A percentile compares a stretch with the other conserved stretches of the same genome.
These are phyloP conservation scores for Epichloe brachyelytri DNA, from an alignment of 2,329 filamentous ascomycete species.

Conservation along the genomic window DNA sequence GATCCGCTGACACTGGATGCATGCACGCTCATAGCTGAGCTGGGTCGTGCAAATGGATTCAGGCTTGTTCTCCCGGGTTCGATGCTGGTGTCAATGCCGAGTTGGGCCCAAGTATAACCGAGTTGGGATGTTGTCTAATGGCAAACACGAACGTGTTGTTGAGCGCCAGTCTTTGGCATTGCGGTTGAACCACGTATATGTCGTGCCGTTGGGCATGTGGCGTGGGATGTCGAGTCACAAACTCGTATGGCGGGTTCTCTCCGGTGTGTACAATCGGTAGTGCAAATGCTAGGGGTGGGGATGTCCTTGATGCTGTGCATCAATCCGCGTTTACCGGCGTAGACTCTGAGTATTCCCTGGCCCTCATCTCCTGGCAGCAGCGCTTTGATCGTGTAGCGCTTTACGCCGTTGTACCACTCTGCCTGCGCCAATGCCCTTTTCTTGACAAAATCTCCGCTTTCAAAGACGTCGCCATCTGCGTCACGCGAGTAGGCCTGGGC, in stretches of 20 bases:
- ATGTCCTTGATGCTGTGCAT: constrained; percentile 98
- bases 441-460: constrained; percentile 73
- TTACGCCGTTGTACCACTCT: constrained; percentile 77
- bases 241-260: constrained; percentile 88
- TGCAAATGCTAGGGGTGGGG: constrained; percentile 77
- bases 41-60: constrained; percentile 47
- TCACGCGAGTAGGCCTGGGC: constrained; percentile 69
- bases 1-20: constrained; percentile 44
- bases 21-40: constrained; percentile 53
- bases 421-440: constrained; percentile 84
- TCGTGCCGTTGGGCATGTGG: constrained; percentile 96
- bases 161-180: constrained; percentile 73
- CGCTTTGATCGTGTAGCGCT: constrained; percentile 88
- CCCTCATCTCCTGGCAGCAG: constrained; percentile 86
- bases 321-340: constrained; percentile 83
- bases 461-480: constrained; percentile 81
- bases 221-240: constrained; percentile 84
- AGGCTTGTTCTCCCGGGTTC: constrained; percentile 38
- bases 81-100: constrained; percentile 31
- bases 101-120: constrained; percentile 24
- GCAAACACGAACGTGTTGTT: constrained; percentile 98
- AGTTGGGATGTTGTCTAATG: constrained; percentile 77
- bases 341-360: constrained; percentile 75
- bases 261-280: constrained; percentile 85
- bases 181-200: constrained; percentile 91